These are phyloP conservation scores for Apophysomyces variabilis DNA, from an alignment of 371 early-diverging fungal species.

Conservation along the genomic window DNA sequence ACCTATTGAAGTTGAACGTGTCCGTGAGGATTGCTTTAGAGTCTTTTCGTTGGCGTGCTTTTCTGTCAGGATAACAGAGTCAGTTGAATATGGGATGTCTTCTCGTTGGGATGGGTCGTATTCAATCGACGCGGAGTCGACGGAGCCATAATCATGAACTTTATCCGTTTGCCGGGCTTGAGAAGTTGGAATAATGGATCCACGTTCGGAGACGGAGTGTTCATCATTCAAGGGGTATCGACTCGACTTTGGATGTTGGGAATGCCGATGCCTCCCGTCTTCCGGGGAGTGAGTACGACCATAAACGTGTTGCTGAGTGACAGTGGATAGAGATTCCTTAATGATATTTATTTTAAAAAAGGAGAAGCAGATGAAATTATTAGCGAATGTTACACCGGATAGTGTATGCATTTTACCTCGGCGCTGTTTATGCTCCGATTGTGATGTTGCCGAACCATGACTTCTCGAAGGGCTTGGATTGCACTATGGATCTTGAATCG, in stretches of 20 bases:
- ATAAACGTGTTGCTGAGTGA: constrained; percentile 16
- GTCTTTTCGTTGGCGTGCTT: background rate
- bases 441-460: constrained; percentile 17
- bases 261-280: constrained; percentile 9
- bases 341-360: background rate
- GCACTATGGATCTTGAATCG: constrained; percentile 67
- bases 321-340: constrained; percentile 17
- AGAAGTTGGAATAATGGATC: background rate
- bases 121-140: constrained; percentile 8
- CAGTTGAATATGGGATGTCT: background rate
- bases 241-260: constrained; percentile 1
- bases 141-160: constrained; percentile 10
- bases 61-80: background rate
- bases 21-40: background rate
- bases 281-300: constrained; percentile 9
- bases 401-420: constrained; percentile 6
- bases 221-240: constrained; percentile 9
- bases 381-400: constrained; percentile 8
- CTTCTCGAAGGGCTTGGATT: constrained; percentile 51
- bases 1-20: constrained; percentile 2
- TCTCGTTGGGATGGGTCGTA: background rate
- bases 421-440: constrained; percentile 8
- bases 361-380: background rate
- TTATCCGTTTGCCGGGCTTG: constrained; percentile 2
- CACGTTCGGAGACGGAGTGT: constrained; percentile 5